Base-by-base conservation (phyloP, 1,139 yeast genomes). In the Lodderomyces theae region DNA sequence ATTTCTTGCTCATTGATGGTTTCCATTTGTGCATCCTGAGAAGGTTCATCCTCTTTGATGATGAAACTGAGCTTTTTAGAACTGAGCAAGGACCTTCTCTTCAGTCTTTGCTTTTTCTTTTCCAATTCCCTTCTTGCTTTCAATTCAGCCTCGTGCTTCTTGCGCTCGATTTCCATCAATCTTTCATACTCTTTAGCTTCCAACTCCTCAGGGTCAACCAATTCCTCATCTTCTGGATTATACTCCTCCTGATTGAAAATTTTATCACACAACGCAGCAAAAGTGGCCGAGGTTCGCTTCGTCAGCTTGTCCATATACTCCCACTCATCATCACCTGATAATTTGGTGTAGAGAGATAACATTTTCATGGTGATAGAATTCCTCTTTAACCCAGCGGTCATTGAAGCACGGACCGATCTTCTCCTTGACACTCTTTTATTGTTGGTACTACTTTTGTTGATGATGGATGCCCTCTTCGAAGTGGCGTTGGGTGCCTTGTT, bases 231-330 rank as follows among this genome's bases (percentile, higher is more conserved):
- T 43, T 74, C 79, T 51, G 74, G 74, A 49, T 79, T 79, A 54
- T 79, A 79, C 3, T 62, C 67, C 51, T 72, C 77, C 51, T 72
- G 76, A 49, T 79, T 83, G 63, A 84, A 84, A 45, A 84, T 79
- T 58, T 79, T 81, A 61, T 84, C 90, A 68, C 88, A 82, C 37
- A 84, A 66, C 4, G 84, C 75, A 9, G 89, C 92, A 66, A 84
- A 84, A 43, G 86, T 85, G 10, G 87, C 82, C 28, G 87, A 80
- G 2, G 89, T 82, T 61, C 92, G 73, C 62, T 79, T 82, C 13
- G 88, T 80, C 58, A 80, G 87, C 52, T 78, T 80, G 51, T 82
- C 86, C 64, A 82, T 77, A 51, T 78, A 78, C 53, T 80, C 85
- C 81, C 87, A 79, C 45, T 80, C 85, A 37, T 77, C 71, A 46